phyloP scores from a whole-genome alignment of 192 early-diverging fungal genomes.

The Gamsiella multidivaricata region DNA sequence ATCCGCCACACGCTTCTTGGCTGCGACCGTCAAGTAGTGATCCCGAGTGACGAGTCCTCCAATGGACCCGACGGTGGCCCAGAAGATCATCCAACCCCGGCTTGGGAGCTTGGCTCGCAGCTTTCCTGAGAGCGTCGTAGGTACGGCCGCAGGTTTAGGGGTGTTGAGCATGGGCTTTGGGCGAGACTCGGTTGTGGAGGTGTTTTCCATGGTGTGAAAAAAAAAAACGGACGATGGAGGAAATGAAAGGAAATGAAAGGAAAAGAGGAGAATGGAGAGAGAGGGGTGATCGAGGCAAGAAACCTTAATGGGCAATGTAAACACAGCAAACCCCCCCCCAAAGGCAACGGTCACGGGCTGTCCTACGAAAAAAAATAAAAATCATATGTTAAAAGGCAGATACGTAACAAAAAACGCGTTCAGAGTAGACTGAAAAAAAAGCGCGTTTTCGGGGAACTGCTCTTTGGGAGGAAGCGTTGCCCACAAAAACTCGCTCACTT shows the following conservation, averaged over 20 bases:
- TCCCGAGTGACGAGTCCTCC: constrained; percentile 49
- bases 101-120: constrained; percentile 52
- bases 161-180: constrained; percentile 1
- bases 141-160: constrained; percentile 23
- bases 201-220: constrained; percentile 19
- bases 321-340: no score
- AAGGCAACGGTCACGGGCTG: no score
- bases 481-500: no score
- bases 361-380: no score
- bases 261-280: not conserved
- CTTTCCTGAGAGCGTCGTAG: constrained; percentile 39
- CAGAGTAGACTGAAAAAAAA: no score
- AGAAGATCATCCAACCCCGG: constrained; percentile 54
- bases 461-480: no score
- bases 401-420: no score
- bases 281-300: no score
- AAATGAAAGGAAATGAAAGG: no score
- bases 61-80: constrained; percentile 37
- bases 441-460: no score
- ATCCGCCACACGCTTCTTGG: constrained; percentile 41
- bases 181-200: not conserved
- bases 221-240: not conserved
- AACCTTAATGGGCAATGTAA: no score
- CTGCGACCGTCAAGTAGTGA: constrained; percentile 49
- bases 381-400: no score